Percentiles rank a stretch among this genome's conserved stretches.
Evolutionary conservation across 2,329 filamentous ascomycete genomes (phyloP).

Genomic region (Cercospora zeina): DNA sequence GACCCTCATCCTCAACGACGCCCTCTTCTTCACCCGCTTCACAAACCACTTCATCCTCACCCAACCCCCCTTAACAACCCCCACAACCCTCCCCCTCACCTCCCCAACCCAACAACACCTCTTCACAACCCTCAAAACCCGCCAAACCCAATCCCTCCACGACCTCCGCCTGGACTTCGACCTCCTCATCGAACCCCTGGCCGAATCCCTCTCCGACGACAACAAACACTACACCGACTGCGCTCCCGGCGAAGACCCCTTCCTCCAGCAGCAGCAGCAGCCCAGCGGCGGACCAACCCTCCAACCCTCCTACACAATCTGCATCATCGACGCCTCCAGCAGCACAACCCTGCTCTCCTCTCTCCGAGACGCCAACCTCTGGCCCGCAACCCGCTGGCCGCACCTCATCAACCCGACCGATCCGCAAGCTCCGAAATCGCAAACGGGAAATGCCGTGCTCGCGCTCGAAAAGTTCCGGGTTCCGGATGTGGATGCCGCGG

Average conservation of each 20-base stretch:
- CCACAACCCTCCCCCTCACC: constrained; percentile 4
- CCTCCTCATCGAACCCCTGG: constrained; percentile 32
- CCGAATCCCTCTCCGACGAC: constrained; percentile 30
- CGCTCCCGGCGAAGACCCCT: constrained; percentile 33
- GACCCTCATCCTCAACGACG: constrained; percentile 34
- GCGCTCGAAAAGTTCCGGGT: constrained; percentile 28
- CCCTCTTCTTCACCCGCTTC: constrained; percentile 37
- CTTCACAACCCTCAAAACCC: constrained; percentile 23
- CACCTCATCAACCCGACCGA: not conserved
- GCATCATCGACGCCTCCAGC: constrained; percentile 32
- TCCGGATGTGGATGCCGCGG: constrained; percentile 34
- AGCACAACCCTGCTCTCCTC: constrained; percentile 32
- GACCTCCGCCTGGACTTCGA: constrained; percentile 31
- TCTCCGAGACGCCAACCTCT: constrained; percentile 34
- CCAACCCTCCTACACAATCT: constrained; percentile 14
- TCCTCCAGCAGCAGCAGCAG: too few relatives aligned
- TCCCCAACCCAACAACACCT: constrained; percentile 17
- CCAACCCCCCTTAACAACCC: constrained; percentile 13
- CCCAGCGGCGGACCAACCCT: too few relatives aligned
- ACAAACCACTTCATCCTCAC: constrained; percentile 31
- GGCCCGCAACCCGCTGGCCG: constrained; percentile 34
- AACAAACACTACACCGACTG: constrained; percentile 35
- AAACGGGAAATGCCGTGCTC: constrained; percentile 12
- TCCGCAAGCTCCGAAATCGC: not conserved
- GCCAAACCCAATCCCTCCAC: constrained; percentile 21